phyloP scores from a whole-genome alignment of 176 grass and related monocot species.

The Cenchrus americanus region DNA sequence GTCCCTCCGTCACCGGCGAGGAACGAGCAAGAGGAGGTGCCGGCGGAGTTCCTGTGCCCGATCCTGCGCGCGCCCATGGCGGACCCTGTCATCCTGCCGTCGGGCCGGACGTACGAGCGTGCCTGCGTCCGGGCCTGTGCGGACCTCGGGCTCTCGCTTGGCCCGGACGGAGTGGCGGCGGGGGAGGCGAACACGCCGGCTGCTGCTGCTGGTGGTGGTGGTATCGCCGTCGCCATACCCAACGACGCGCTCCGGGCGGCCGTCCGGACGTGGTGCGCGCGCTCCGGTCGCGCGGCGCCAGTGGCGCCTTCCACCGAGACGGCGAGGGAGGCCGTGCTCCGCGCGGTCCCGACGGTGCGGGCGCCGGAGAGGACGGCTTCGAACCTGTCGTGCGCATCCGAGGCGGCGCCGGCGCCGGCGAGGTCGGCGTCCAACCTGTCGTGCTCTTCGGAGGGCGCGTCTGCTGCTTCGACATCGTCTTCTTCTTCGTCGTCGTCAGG shows the following conservation, averaged over 20 bases:
- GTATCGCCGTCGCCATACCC: constrained; percentile 41
- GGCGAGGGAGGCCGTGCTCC: constrained; percentile 49
- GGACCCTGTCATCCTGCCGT: constrained; percentile 66
- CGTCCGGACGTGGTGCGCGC: constrained; percentile 59
- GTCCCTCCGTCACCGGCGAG: neutral
- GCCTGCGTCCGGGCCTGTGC: constrained; percentile 58
- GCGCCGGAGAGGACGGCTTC: neutral
- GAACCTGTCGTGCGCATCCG: neutral
- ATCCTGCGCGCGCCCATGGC: constrained; percentile 57
- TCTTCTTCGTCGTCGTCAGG: constrained; percentile 26
- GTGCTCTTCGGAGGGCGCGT: constrained; percentile 27
- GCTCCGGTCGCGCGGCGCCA: constrained; percentile 20
- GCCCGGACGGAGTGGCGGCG: neutral
- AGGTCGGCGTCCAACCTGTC: neutral
- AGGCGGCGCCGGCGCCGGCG: neutral
- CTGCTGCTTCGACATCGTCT: constrained; percentile 2
- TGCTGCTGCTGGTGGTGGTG: neutral
- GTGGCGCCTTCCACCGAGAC: constrained; percentile 12
- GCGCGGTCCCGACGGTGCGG: neutral
- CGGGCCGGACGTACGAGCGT: constrained; percentile 65
- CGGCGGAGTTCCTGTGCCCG: constrained; percentile 63
- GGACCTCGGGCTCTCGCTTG: constrained; percentile 55
- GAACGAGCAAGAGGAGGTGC: neutral
- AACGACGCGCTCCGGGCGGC: constrained; percentile 67
- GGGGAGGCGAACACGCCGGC: neutral